Evolutionary conservation across 805 yeast species (phyloP), one percentile per base, ranked within the genome.

Genomic region (Wickerhamiella cacticola): DNA sequence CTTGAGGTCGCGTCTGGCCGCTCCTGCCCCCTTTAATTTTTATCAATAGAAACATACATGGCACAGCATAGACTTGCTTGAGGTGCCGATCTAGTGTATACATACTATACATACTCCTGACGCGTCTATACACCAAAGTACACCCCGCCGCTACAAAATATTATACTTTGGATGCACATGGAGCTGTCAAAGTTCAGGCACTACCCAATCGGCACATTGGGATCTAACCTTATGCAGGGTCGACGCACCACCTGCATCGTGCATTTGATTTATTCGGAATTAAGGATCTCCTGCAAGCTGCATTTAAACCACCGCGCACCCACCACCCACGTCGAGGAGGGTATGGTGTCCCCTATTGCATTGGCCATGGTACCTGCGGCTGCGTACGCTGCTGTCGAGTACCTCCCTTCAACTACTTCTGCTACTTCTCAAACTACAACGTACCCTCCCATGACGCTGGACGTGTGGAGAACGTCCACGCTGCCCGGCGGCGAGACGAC

Each of bases 391-490:
- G 43, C 13, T 19, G 9, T 26, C 5, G 43, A 28, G 10, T 10
- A 16, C n/a, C 8, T 34, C 18, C 23, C 18, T 3, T 34, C 7
- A 8, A 8, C 5, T 13, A 12, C 34, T 19, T 5, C 24, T n/a
- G 26, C 34, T 13, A 2, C 34, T 9, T 3, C 31, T 6, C 22
- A 18, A 5, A 43, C 46, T 18, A 43, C 46, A 21, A n/a, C 40
- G 24, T 3, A 15, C n/a, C 46, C 46, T 15, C 28, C 46, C n/a
- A 25, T n/a, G 28, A 43, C 46, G n/a, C 15, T 43, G 18, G 12
- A 23, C 3, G 46, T 43, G 23, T 43, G 46, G 46, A 31, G 4
- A 10, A 31, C 36, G 7, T 31, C 36, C 10, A 31, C 36, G 19
- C 36, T 31, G 9, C 36, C 36, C 3, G 36, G 36, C n/a, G 36